Conservation (phyloP, 148 eudicot species). For the Vaccinium macrocarpon region DNA sequence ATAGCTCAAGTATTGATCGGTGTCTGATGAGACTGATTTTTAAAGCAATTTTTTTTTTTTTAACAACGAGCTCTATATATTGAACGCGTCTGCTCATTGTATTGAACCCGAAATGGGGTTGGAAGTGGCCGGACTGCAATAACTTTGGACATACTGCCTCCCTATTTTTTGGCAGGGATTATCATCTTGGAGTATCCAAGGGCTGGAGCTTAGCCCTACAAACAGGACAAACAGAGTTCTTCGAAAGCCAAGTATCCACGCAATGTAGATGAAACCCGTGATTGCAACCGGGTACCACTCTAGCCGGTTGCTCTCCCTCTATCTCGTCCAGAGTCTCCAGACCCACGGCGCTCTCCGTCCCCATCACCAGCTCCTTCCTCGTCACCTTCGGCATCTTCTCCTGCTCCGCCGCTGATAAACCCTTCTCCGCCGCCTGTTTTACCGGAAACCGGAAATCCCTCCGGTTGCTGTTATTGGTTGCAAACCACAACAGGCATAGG, state of each 20-base stretch:
- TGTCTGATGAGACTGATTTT: too few relatives aligned
- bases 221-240: constrained; percentile 73
- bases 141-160: too few relatives aligned
- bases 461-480: constrained; percentile 18
- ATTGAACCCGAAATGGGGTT: too few relatives aligned
- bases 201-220: constrained; percentile 66
- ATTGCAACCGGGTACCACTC: constrained; percentile 89
- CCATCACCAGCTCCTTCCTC: constrained; percentile 61
- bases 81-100: too few relatives aligned
- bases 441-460: constrained; percentile 22
- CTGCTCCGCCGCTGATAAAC: constrained; percentile 60
- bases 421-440: constrained; percentile 39
- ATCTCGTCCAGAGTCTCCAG: constrained; percentile 85
- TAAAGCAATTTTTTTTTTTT: too few relatives aligned
- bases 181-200: constrained; percentile 31
- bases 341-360: constrained; percentile 78
- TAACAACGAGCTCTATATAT: too few relatives aligned
- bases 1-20: too few relatives aligned
- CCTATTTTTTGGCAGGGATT: constrained; percentile 49
- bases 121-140: too few relatives aligned
- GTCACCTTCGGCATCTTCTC: constrained; percentile 62
- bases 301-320: constrained; percentile 59
- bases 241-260: constrained; percentile 80
- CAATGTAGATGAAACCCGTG: constrained; percentile 87
- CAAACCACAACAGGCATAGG: constrained; percentile 62